Base-by-base conservation (phyloP, 495 filamentous ascomycete genomes). In the Immersiella caudata region DNA sequence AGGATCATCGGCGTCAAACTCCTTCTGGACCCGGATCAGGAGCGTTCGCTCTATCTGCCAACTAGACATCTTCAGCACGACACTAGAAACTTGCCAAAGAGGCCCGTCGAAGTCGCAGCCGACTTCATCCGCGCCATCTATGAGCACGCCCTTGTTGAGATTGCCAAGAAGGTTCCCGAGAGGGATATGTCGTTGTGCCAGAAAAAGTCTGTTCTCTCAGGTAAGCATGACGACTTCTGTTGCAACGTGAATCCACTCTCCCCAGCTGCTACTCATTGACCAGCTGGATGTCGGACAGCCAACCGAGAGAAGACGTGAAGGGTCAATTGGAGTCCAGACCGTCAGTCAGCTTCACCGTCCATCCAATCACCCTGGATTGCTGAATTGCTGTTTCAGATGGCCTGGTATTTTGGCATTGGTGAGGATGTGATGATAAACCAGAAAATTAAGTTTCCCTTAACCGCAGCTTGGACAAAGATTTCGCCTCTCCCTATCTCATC, bases 11-110 rank as follows among this genome's bases (percentile, higher is more conserved):
- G 71, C 3, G 51, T 78, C 2, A 79, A 79, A 65, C 61, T 78
- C 16, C 68, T 79, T 9, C 73, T 79, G 21, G 76, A 78, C 62
- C 77, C 76, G 6, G 54, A 64, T 14, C 77, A 79, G 49, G 49
- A 40, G 33, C 25, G 50, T 6, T 74, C 76, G 0, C 0, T 66
- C 18, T 75, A 71, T 33, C n/a, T 76, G 1, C 73, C 71, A 6
- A 62, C 52, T 16, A 50, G 58, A 6, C 71, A 72, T 25, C 50
- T 63, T 0, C 60, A 71, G 27, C 36, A 60, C 6, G 67, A 73
- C 24, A 63, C 78, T 21, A 66, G 68, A 21, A 66, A 67, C 22
- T 61, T 78, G 2, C 68, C 66, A 18, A 79, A 79, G 67, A 52
- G 68, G 20, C 55, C 71, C 3, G 63, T 69, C 9, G 69, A 71